phyloP scores from a whole-genome alignment of 23 red algal genomes.

The Gracilaria gracilis region DNA sequence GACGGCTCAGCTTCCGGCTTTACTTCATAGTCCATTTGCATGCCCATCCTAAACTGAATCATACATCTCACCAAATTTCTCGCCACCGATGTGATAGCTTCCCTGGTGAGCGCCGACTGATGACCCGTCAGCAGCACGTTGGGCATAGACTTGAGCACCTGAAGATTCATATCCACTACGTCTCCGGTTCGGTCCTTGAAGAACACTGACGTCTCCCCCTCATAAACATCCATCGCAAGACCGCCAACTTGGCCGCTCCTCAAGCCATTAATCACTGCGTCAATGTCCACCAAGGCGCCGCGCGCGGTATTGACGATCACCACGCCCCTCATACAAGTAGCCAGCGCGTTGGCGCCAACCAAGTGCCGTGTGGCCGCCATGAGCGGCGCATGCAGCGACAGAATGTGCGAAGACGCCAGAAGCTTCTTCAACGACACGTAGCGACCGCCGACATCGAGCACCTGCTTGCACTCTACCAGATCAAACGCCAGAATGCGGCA shows the following conservation, averaged over 20 bases:
- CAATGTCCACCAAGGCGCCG: slow-evolving; percentile 69
- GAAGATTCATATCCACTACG: slow-evolving; percentile 59
- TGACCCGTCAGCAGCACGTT: slow-evolving; percentile 88
- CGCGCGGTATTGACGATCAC: slow-evolving; percentile 77
- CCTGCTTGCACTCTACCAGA: slow-evolving; percentile 33
- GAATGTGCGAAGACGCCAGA: slow-evolving; percentile 32
- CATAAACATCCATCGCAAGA: slow-evolving; percentile 80
- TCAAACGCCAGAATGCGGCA: slow-evolving; percentile 78
- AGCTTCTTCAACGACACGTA: slow-evolving; percentile 67
- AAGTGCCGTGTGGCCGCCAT: slow-evolving; percentile 68
- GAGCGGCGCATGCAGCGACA: slow-evolving; percentile 78
- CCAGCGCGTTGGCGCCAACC: slow-evolving; percentile 30
- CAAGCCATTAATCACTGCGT: slow-evolving; percentile 63
- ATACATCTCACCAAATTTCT: slow-evolving; percentile 51
- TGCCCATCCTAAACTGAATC: slow-evolving; percentile 33
- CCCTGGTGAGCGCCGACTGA: slow-evolving; percentile 74
- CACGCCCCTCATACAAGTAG: slow-evolving; percentile 60
- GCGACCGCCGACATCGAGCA: slow-evolving; percentile 31
- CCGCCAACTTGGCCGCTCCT: slow-evolving; percentile 69
- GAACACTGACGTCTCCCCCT: slow-evolving; percentile 72
- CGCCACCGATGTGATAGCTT: slow-evolving; percentile 53
- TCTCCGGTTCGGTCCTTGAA: slow-evolving; percentile 74
- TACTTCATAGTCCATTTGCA: slow-evolving; percentile 51
- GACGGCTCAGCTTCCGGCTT: slow-evolving; percentile 10
- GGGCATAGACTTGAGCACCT: slow-evolving; percentile 64